Base-by-base conservation (phyloP, 192 early-diverging fungal species). In the Coemansia sp. region DNA sequence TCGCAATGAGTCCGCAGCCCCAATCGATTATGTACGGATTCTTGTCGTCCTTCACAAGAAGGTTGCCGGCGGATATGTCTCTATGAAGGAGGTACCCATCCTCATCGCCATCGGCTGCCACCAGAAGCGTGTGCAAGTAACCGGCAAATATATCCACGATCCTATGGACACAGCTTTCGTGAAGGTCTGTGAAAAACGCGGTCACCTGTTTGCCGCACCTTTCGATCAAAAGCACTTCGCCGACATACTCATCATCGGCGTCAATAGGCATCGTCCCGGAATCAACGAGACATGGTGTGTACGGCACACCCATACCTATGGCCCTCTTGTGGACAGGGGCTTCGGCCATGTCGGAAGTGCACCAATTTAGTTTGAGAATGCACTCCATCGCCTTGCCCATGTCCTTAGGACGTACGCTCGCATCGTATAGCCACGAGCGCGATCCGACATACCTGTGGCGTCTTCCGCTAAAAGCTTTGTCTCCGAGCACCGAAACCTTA, bases 101-200 rank as follows among this genome's bases (percentile, higher is more conserved):
- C 2, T 46, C 33, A 20, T 49, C 65, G 33, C 32, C 50, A 3
- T 5, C 32, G 2, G 56, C 42, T 17, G 65, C 65, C 29, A 20
- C 42, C 46, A 66, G 42, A 25, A 66, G 32, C 32, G 55, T 36
- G n/a, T 66, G 65, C 15, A 33, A 13, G 20, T 66, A 59, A 1
- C 43, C 65, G 5, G 65, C 65, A 59, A 66, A 66, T 6, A 62
- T 49, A 9, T 62, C 61, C 13, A 62, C 38, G 14, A 64, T 42
- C 38, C 22, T 40, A n/a, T 23, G 36, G 35, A 35, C 41, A 41
- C 35, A 4, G 38, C 41, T 40, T n/a, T 14, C 14, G 36, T 35
- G 22, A 19, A 22, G 36, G 8, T 35, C 25, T 19, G 20, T 58
- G 34, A 59, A 19, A 23, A 41, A 59, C 58, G 36, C n/a, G 36